A percentile compares a stretch with the other conserved stretches of the same genome.
Evolutionary conservation across 2,329 filamentous ascomycete species (phyloP).

Genomic region (Pestalotiopsis sp.): DNA sequence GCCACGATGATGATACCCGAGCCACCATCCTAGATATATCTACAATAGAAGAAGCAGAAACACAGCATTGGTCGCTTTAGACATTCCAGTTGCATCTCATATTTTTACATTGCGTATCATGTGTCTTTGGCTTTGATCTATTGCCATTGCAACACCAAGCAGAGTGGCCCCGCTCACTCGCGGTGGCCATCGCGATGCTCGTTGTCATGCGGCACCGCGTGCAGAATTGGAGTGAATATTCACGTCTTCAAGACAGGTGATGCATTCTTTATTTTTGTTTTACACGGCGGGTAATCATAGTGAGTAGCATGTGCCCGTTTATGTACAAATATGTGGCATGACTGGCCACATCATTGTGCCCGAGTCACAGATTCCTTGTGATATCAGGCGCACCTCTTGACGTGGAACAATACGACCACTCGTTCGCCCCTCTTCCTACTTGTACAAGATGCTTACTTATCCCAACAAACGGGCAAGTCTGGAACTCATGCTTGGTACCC

Average conservation of each 20-base stretch:
- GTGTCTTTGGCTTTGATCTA: no score
- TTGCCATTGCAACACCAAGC: no score
- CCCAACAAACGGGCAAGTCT: background rate
- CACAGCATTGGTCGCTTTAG: background rate
- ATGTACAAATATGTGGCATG: constrained; percentile 15
- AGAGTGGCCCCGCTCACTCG: no score
- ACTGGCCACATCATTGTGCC: background rate
- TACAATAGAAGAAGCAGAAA: background rate
- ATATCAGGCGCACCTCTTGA: background rate
- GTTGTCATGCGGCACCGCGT: no score
- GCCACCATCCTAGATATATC: constrained; percentile 10
- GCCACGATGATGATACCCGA: constrained; percentile 9
- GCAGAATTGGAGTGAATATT: background rate
- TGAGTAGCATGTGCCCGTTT: constrained; percentile 12
- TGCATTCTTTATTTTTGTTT: constrained; percentile 3
- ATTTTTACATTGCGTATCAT: no score
- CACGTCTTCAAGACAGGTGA: constrained; percentile 7
- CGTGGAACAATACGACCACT: background rate
- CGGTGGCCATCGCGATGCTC: no score
- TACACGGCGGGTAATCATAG: background rate
- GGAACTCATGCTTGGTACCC: background rate
- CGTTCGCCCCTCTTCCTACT: background rate
- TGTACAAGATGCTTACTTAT: background rate
- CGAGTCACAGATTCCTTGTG: no score
- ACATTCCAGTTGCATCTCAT: no score